These are phyloP conservation scores for Limonium bicolor DNA, from an alignment of 148 eudicot genomes.

Conservation along the genomic window DNA sequence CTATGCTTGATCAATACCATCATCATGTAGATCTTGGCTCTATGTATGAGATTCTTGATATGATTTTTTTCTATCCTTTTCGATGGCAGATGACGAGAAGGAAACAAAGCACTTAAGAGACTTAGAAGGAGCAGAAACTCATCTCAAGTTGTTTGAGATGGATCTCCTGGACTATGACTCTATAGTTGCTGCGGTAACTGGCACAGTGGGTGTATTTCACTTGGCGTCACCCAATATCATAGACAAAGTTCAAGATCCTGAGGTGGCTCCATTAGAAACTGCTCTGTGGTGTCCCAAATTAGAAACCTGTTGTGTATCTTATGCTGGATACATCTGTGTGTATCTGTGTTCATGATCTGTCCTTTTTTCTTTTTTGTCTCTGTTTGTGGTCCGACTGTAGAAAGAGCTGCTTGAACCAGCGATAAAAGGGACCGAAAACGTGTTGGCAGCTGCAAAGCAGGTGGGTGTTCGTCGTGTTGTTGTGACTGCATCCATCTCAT, in stretches of 20 bases:
- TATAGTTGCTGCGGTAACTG: slow-evolving; percentile 35
- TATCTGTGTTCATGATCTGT: not conserved
- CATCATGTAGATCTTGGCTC: not conserved
- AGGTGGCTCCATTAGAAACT: slow-evolving; percentile 24
- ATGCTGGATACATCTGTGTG: too few relatives aligned
- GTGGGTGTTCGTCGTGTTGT: slow-evolving; percentile 66
- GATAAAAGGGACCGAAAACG: slow-evolving; percentile 60
- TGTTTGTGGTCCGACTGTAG: slow-evolving; percentile 11
- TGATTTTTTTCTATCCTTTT: not conserved
- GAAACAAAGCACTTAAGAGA: slow-evolving; percentile 62
- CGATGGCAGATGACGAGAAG: slow-evolving; percentile 30
- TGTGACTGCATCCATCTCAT: slow-evolving; percentile 62
- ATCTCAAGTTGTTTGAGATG: slow-evolving; percentile 46
- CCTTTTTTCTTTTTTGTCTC: not conserved
- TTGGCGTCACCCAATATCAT: slow-evolving; percentile 66
- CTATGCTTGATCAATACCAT: too few relatives aligned
- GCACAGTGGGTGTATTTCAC: slow-evolving; percentile 61
- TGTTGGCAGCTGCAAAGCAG: slow-evolving; percentile 64
- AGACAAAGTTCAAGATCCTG: slow-evolving; percentile 43
- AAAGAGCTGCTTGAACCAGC: slow-evolving; percentile 66
- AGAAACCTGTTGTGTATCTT: too few relatives aligned
- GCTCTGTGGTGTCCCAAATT: not conserved
- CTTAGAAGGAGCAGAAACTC: slow-evolving; percentile 40
- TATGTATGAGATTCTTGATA: not conserved
- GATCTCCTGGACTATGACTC: slow-evolving; percentile 68